Base-by-base conservation (phyloP, 805 yeast species). In the Teunomyces atbi region DNA sequence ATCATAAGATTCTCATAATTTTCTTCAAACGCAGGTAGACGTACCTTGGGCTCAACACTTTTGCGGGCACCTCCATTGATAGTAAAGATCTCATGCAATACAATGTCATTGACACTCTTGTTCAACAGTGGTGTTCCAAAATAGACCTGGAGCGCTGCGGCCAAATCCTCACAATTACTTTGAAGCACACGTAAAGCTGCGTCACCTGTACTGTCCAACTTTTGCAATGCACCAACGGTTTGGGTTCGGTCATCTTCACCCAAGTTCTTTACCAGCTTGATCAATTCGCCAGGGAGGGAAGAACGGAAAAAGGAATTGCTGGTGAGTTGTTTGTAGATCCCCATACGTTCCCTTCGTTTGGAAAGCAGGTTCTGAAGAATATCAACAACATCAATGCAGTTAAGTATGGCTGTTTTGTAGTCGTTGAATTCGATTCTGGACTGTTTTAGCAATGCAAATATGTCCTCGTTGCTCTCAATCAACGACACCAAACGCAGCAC, bases 1-100 rank as follows among this genome's bases (percentile, higher is more conserved):
- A 69, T 59, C 73, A 71, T 66, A 35, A 71, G 53, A 41, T 71
- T 69, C 35, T 62, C 68, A 46, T 59, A 59, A 48, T 69, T 71
- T 44, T 72, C 77, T 47, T 69, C 68, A 29, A 69, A 58, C 3
- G 57, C 41, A 1, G 51, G 50, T 6, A 32, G 18, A 12, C 15
- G 44, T 13, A 26, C 20, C 16, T 36, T 36, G 13, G 36, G 38
- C 16, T 18, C 39, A 15, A 28, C 29, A 5, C 37, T 44, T 23
- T 41, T 43, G 21, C 23, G 18, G 23, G 45, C 26, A 4, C 62
- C 64, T 1, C 67, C 67, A 45, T 53, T 62, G 42, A 67, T 54
- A 5, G 69, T 56, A 44, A 65, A 64, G 5, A 67, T 55, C 49
- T 68, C 73, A 51, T 61, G 56, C 49, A 68, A 68, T 20, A 66